Evolutionary conservation across 345 rosid species (phyloP), one percentile per base, ranked within the genome.

Genomic region (Bruguiera sexangula): DNA sequence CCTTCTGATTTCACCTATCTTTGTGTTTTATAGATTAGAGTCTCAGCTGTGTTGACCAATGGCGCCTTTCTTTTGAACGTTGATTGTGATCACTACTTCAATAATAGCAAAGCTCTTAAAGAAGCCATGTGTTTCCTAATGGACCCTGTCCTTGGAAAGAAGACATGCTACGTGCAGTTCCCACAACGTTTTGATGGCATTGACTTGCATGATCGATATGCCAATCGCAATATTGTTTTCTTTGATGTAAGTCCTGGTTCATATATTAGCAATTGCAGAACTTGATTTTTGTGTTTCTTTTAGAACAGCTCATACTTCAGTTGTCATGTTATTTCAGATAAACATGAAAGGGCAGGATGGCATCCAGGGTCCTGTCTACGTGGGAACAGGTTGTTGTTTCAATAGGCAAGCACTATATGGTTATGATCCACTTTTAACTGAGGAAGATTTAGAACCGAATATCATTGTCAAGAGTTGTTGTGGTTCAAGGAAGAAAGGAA

Each of bases 101-200:
- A 95, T 64, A 95, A 92, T 84, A 89, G 99, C 75, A 95, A 95
- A 81, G 98, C 98, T 83, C 85, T 95, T 66, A 95, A 84, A 82
- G 98, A 95, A 83, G 99, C 99, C 71, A 95, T 95, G 99, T 95
- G 99, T 76, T 95, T 95, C 91, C 73, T 95, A 93, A 95, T 95
- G 99, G 99, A 95, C 77, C 97, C 99, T 30, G 84, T 71, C 58
- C 57, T 63, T 66, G 97, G 98, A 76, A 95, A 81, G 86, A 95
- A 92, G 79, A 90, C 97, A 36, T 96, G 99, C 88, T 96, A 96
- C 76, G 93, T 96, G 16, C 99, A 96, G 82, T 95, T 95, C 79
- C 99, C 98, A 22, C 98, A 95, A 64, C 98, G 99, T 83, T 95
- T 95, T 72, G 99, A 95, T 69, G 99, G 99, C 73, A 95, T 95